A percentile compares a stretch with the other conserved stretches of the same genome.
Conservation (phyloP, 2,329 filamentous ascomycete species). For the Hypoxylon sp. region DNA sequence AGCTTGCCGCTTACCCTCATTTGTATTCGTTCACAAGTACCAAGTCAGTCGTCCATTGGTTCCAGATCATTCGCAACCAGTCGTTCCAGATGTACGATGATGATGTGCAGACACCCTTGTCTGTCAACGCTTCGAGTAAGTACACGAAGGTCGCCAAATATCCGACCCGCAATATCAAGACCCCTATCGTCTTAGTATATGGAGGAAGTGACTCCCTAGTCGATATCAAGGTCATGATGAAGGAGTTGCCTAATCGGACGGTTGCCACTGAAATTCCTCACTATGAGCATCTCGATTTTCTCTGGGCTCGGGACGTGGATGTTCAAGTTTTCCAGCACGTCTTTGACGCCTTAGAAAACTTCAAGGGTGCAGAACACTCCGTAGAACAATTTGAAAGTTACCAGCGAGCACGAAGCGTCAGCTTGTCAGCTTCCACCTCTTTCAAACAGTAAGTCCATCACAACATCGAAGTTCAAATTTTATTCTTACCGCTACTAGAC, state of each 20-base stretch:
- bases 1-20: slow-evolving; percentile 94
- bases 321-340: slow-evolving; percentile 90
- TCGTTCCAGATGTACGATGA: slow-evolving; percentile 99
- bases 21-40: slow-evolving; percentile 97
- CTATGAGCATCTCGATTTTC: slow-evolving; percentile 96
- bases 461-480: neutral
- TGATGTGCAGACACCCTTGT: slow-evolving; percentile 83
- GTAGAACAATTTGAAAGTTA: slow-evolving; percentile 73
- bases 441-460: slow-evolving; percentile 53
- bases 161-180: slow-evolving; percentile 96
- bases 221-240: slow-evolving; percentile 92
- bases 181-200: slow-evolving; percentile 92
- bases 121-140: slow-evolving; percentile 77
- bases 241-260: slow-evolving; percentile 86
- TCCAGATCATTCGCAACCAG: slow-evolving; percentile 97
- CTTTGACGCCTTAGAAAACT: slow-evolving; percentile 86
- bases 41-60: slow-evolving; percentile 98
- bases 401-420: slow-evolving; percentile 64
- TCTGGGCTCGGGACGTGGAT: slow-evolving; percentile 92
- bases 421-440: slow-evolving; percentile 56
- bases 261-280: slow-evolving; percentile 88
- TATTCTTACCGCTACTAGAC: slow-evolving; percentile 3
- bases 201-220: slow-evolving; percentile 94
- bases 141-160: slow-evolving; percentile 98
- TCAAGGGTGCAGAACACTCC: slow-evolving; percentile 69